phyloP scores from a whole-genome alignment of 208 protist genomes.

The Trypanosoma brucei region DNA sequence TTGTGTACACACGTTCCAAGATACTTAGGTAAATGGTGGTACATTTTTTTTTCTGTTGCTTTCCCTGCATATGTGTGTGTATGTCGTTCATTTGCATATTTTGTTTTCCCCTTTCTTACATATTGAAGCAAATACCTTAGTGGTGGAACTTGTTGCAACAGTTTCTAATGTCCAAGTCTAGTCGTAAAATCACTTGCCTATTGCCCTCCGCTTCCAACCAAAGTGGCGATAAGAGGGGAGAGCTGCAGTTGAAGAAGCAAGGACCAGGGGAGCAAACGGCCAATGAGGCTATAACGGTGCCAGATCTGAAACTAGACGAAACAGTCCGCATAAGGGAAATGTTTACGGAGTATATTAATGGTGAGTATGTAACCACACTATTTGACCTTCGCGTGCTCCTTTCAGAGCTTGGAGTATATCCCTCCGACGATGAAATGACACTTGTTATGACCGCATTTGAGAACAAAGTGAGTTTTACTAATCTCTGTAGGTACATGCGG shows the following conservation, averaged over 20 bases:
- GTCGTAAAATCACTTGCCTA: too few species aligned
- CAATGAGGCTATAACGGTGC: constrained; percentile 24
- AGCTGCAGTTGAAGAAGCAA: constrained; percentile 9
- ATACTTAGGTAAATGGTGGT: too few species aligned
- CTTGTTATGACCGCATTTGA: constrained; percentile 52
- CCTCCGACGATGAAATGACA: constrained; percentile 55
- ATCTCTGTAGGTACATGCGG: constrained; percentile 65
- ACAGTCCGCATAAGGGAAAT: constrained; percentile 41
- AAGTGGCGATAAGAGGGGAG: neutral
- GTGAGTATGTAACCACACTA: constrained; percentile 65
- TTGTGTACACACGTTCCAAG: too few species aligned
- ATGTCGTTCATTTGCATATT: too few species aligned
- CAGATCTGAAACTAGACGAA: constrained; percentile 72
- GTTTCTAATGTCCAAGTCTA: too few species aligned
- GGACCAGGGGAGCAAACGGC: constrained; percentile 19
- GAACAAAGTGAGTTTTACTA: constrained; percentile 53
- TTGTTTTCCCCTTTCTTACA: too few species aligned
- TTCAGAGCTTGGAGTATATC: constrained; percentile 69
- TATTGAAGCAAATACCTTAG: too few species aligned
- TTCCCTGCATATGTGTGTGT: too few species aligned
- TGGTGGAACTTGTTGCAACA: too few species aligned
- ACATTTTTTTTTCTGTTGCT: too few species aligned
- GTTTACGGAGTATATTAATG: constrained; percentile 40
- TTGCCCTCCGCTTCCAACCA: neutral
- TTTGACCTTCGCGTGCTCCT: constrained; percentile 74